Evolutionary conservation across 768 basidiomycete genomes (phyloP).

Genomic region (Glaciozyma martinii): DNA sequence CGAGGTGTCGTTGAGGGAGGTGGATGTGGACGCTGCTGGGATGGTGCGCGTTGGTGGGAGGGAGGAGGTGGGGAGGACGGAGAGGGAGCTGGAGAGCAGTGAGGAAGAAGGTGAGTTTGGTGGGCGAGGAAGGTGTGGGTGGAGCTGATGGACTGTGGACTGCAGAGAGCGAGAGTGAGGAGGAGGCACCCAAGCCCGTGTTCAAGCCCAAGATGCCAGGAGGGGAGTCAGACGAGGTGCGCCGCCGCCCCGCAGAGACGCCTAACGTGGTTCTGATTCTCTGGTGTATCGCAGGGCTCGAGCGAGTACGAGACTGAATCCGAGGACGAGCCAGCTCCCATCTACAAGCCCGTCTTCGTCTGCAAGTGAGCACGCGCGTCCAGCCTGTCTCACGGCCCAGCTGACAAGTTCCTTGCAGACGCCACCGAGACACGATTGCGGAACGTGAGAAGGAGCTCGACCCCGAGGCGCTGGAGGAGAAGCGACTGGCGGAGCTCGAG

Average conservation of each 20-base stretch:
- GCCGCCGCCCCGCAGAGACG: no score
- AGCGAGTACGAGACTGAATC: conserved; percentile 79
- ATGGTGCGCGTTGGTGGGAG: conserved; percentile 70
- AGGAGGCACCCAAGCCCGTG: conserved; percentile 38
- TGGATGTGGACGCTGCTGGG: conserved; percentile 69
- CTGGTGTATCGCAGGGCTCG: conserved; percentile 46
- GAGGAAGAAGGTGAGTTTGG: conserved; percentile 36
- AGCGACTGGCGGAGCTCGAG: conserved; percentile 65
- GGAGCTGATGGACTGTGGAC: conserved; percentile 45
- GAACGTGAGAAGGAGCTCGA: conserved; percentile 60
- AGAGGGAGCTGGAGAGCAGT: conserved; percentile 47
- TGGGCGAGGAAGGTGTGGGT: neutral
- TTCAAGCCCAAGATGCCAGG: conserved; percentile 10
- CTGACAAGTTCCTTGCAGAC: conserved; percentile 2
- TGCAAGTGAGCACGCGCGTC: conserved; percentile 59
- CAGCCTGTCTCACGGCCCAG: neutral
- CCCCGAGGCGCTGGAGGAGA: conserved; percentile 61
- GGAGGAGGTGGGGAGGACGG: conserved; percentile 68
- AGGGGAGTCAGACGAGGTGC: conserved; percentile 16
- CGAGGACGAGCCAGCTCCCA: conserved; percentile 60
- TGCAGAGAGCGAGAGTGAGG: conserved; percentile 44
- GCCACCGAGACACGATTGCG: conserved; percentile 49
- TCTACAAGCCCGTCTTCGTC: conserved; percentile 87
- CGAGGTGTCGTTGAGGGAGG: conserved; percentile 67
- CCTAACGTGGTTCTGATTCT: neutral